Base-by-base conservation (phyloP, 2,329 filamentous ascomycete species). In the Fusarium nematophilum region DNA sequence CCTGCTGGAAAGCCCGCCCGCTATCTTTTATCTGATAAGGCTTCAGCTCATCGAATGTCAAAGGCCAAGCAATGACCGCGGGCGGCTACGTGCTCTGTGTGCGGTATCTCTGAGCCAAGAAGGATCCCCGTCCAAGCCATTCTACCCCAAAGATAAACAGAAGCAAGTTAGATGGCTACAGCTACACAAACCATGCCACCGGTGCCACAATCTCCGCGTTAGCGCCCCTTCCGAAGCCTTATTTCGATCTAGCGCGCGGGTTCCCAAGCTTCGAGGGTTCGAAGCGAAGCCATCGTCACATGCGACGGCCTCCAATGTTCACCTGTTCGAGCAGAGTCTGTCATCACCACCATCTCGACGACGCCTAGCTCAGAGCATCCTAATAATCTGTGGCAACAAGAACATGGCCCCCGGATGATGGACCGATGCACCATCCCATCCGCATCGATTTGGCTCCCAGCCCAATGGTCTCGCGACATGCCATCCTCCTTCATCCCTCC, bases 21-120 rank as follows among this genome's bases (percentile, higher is more conserved):
- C 39, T 50, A 64, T 51, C 57, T n/a, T n/a, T 52, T 64, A 64
- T 64, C 60, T 61, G 60, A 62, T 61, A 63, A 38, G 38, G 17
- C 25, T 36, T 7, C 25, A 51, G 46, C 51, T 58, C 47, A 31
- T 50, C 47, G 50, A 45, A 56, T 53, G 57, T 44, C 54, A 25
- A 36, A 34, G 14, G 26, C 21, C 10, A 39, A 63, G 57, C 40
- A 60, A 27, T 38, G 52, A 9, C 17, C 59, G 29, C 45, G 10
- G 34, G 21, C 25, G 31, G 55, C 43, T 25, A 56, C 56, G 37
- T 62, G 48, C 39, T 42, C 27, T 13, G 29, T 34, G 30, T 34
- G 23, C 36, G 53, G 34, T 64, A 61, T 52, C 57, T 54, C 10
- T 36, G 23, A 46, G 43, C 30, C 25, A 55, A 31, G 54, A 43